These are phyloP conservation scores for Ophiostoma fasciatum DNA, from an alignment of 2,329 filamentous ascomycete genomes.

Conservation along the genomic window DNA sequence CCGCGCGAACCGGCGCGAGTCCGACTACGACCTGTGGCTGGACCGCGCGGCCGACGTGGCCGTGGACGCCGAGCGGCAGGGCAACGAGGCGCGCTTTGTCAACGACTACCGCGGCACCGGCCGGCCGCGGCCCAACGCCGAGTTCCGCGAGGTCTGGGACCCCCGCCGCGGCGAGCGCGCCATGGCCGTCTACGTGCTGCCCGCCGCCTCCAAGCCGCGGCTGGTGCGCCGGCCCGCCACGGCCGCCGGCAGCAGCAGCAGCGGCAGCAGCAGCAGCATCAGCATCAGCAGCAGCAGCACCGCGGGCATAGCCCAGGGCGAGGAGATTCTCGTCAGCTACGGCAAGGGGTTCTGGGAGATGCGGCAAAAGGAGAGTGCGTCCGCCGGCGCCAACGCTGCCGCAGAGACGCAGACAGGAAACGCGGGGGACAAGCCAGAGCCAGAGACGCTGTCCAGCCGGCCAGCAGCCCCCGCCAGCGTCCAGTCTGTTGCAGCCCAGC, in stretches of 20 bases:
- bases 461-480: too few species aligned
- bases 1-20: conserved; percentile 23
- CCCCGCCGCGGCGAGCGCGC: conserved; percentile 32
- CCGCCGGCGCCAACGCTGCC: background rate
- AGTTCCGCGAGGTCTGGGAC: conserved; percentile 46
- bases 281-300: too few species aligned
- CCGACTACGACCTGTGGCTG: conserved; percentile 52
- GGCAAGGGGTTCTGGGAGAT: conserved; percentile 52
- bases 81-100: conserved; percentile 51
- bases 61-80: conserved; percentile 41
- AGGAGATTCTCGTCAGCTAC: conserved; percentile 52
- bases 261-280: too few species aligned
- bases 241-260: background rate
- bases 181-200: conserved; percentile 44
- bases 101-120: conserved; percentile 51
- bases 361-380: conserved; percentile 23
- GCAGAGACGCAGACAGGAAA: background rate
- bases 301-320: conserved; percentile 35
- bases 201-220: conserved; percentile 22
- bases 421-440: too few species aligned
- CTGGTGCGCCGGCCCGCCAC: conserved; percentile 9
- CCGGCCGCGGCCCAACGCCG: conserved; percentile 33
- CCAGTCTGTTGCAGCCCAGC: too few species aligned
- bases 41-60: conserved; percentile 41
- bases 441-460: too few species aligned